Evolutionary conservation across 2,329 filamentous ascomycete genomes (phyloP).

Genomic region (Pseudogymnoascus sp.): DNA sequence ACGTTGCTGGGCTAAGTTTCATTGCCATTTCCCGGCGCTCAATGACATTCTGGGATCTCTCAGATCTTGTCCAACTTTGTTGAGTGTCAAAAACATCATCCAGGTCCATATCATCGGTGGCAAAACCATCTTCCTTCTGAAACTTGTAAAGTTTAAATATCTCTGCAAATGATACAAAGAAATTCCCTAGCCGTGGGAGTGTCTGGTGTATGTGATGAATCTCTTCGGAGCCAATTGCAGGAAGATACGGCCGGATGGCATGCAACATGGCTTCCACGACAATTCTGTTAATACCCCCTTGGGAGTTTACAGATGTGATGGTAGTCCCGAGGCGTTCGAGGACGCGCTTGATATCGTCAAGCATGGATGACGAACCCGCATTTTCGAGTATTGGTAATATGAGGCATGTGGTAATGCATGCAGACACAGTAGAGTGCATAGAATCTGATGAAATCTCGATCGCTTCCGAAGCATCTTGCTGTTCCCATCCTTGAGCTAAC

Average conservation of each 20-base stretch:
- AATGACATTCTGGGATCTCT: conserved; percentile 29
- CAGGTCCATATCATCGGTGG: conserved; percentile 53
- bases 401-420: conserved; percentile 23
- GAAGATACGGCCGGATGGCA: conserved; percentile 24
- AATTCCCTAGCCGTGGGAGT: conserved; percentile 19
- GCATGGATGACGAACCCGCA: conserved; percentile 12
- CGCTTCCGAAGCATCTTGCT: conserved; percentile 18
- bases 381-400: conserved; percentile 21
- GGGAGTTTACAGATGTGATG: neutral
- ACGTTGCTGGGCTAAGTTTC: conserved; percentile 21
- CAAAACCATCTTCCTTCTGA: conserved; percentile 2
- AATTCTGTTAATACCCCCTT: neutral
- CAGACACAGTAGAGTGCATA: conserved; percentile 23
- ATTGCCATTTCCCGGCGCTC: conserved; percentile 34
- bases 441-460: conserved; percentile 23
- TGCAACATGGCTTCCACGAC: conserved; percentile 16
- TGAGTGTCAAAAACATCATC: conserved; percentile 58
- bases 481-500: conserved; percentile 23
- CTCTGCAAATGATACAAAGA: conserved; percentile 21
- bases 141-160: conserved; percentile 14
- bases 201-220: conserved; percentile 16
- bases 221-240: conserved; percentile 16
- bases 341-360: conserved; percentile 16
- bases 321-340: conserved; percentile 16
- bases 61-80: conserved; percentile 39